phyloP scores from a whole-genome alignment of 148 eudicot genomes.

The Chenopodium suecicum region DNA sequence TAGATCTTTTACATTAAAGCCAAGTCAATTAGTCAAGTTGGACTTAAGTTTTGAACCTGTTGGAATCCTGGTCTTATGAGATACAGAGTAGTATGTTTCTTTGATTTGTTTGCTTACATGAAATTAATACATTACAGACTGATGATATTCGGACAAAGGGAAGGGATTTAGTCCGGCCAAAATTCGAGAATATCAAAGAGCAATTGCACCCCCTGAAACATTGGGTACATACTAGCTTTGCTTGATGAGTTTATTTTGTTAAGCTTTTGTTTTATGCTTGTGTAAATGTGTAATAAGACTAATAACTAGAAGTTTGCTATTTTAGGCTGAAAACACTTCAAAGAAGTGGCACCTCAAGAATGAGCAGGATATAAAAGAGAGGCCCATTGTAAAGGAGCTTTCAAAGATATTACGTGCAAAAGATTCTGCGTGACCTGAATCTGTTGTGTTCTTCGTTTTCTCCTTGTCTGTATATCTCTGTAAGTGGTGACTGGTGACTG shows the following conservation, averaged over 20 bases:
- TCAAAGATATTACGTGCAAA: slow-evolving; percentile 53
- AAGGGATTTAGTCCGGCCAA: slow-evolving; percentile 56
- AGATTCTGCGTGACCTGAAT: slow-evolving; percentile 32
- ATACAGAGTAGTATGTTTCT: background rate
- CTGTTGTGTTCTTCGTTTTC: background rate
- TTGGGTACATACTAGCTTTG: slow-evolving; percentile 48
- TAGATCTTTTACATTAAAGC: background rate
- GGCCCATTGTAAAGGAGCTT: slow-evolving; percentile 66
- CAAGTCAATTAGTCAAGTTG: background rate
- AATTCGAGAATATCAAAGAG: slow-evolving; percentile 53
- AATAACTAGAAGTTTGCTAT: slow-evolving; percentile 19
- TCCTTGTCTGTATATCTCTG: background rate
- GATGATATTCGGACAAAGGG: slow-evolving; percentile 68
- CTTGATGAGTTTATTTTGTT: background rate
- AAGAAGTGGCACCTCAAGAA: slow-evolving; percentile 74
- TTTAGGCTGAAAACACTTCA: slow-evolving; percentile 62
- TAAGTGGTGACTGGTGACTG: background rate
- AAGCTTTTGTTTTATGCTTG: background rate
- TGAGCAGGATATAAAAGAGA: slow-evolving; percentile 56
- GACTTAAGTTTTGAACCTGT: background rate
- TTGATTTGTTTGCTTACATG: background rate
- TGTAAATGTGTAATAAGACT: no score
- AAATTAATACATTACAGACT: slow-evolving; percentile 30
- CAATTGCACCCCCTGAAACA: slow-evolving; percentile 53
- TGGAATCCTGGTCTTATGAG: background rate